A percentile compares a stretch with the other conserved stretches of the same genome.
phyloP scores from a whole-genome alignment of 345 rosid species.

The Eucalyptus polyanthemos region DNA sequence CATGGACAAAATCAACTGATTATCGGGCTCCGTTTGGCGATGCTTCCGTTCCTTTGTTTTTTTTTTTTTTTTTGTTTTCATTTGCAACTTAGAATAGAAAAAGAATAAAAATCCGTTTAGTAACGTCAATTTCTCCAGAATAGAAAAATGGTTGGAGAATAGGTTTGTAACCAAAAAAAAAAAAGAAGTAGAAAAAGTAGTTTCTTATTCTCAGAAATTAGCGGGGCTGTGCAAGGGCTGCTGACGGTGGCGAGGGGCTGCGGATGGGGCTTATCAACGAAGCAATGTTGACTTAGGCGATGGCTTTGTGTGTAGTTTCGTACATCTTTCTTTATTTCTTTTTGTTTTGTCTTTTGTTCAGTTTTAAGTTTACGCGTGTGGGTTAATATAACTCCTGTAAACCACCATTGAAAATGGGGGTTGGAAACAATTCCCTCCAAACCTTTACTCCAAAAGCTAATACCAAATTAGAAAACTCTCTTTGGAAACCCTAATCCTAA shows the following conservation, averaged over 20 bases:
- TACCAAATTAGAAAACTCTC: background rate
- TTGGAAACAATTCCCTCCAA: background rate
- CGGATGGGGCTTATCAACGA: background rate
- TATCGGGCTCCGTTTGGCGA: no score
- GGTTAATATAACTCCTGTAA: background rate
- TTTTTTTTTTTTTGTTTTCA: no score
- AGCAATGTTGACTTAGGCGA: background rate
- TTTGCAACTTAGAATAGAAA: no score
- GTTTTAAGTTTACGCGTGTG: background rate
- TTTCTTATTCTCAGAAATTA: background rate
- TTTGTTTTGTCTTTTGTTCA: background rate
- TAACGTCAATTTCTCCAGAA: no score
- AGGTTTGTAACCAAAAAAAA: fast-evolving
- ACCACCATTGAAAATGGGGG: background rate
- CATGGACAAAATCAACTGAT: no score
- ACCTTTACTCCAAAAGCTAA: background rate
- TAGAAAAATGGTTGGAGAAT: no score
- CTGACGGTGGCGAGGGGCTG: background rate
- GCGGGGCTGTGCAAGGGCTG: background rate
- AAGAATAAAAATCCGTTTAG: fast-evolving
- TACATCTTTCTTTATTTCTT: background rate
- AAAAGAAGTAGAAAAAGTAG: no score
- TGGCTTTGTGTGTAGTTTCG: background rate
- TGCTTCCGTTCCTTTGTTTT: no score
- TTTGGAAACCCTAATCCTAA: background rate